Evolutionary conservation across 768 basidiomycete species (phyloP).

Genomic region (Suillus paluster): DNA sequence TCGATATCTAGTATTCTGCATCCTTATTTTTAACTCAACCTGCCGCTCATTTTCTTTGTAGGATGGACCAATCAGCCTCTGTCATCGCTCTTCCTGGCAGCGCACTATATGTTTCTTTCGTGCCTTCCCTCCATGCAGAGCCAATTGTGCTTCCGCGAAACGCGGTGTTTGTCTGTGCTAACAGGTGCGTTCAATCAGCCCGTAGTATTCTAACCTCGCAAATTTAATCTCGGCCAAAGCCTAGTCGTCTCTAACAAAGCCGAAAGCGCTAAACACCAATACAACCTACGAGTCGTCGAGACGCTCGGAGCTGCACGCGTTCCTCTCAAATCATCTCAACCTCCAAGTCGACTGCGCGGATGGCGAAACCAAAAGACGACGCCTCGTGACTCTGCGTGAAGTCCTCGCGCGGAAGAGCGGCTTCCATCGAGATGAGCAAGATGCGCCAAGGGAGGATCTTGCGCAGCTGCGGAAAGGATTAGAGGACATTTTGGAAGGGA

Average conservation of each 20-base stretch:
- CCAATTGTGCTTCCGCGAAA: slow-evolving; percentile 64
- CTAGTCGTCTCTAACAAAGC: slow-evolving; percentile 83
- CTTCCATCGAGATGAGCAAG: slow-evolving; percentile 4
- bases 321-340: slow-evolving; percentile 62
- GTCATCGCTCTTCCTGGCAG: slow-evolving; percentile 74
- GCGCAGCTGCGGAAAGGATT: slow-evolving; percentile 49
- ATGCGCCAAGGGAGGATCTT: background rate
- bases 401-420: slow-evolving; percentile 3
- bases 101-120: slow-evolving; percentile 83
- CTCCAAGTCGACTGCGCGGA: slow-evolving; percentile 42
- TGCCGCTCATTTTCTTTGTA: slow-evolving; percentile 27
- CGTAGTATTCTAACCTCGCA: slow-evolving; percentile 74
- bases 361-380: background rate
- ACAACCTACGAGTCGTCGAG: slow-evolving; percentile 94
- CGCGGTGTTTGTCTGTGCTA: slow-evolving; percentile 33
- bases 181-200: slow-evolving; percentile 23
- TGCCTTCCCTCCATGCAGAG: slow-evolving; percentile 68
- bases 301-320: slow-evolving; percentile 80
- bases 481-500: slow-evolving; percentile 47
- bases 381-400: background rate
- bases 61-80: slow-evolving; percentile 92
- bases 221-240: background rate
- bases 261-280: slow-evolving; percentile 72
- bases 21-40: slow-evolving; percentile 8
- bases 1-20: background rate